Conservation (phyloP, 768 basidiomycete species). For the Lentinus brumalis region DNA sequence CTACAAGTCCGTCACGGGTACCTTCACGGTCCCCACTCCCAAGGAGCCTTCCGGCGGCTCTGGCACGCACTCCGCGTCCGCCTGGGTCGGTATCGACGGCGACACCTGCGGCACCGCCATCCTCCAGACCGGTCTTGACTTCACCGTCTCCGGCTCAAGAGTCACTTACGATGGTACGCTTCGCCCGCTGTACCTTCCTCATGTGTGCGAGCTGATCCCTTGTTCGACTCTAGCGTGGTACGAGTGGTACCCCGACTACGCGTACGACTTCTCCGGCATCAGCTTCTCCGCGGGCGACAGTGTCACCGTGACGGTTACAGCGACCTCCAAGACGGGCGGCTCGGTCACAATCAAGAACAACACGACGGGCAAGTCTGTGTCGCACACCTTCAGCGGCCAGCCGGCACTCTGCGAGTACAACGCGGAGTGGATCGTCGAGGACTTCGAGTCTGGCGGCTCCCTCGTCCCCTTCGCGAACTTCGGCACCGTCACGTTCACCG, state of each 20-base stretch:
- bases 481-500: constrained; percentile 39
- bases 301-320: constrained; percentile 34
- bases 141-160: constrained; percentile 27
- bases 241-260: constrained; percentile 38
- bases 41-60: constrained; percentile 27
- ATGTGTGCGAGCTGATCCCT: background rate
- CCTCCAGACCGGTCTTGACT: constrained; percentile 40
- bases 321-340: constrained; percentile 27
- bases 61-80: constrained; percentile 33
- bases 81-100: constrained; percentile 42
- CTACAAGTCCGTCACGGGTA: constrained; percentile 39
- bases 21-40: constrained; percentile 37
- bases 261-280: constrained; percentile 37
- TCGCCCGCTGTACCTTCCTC: background rate
- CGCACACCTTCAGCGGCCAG: constrained; percentile 33
- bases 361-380: constrained; percentile 30
- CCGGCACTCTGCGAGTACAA: constrained; percentile 36
- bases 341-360: constrained; percentile 32
- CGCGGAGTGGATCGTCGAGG: constrained; percentile 43
- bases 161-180: constrained; percentile 34
- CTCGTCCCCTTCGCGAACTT: constrained; percentile 43
- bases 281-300: constrained; percentile 31
- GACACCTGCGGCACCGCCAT: constrained; percentile 38
- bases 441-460: constrained; percentile 26
- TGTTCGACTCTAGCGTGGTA: constrained; percentile 28